Evolutionary conservation across 2,329 filamentous ascomycete genomes (phyloP).

Genomic region (Fusarium udum): DNA sequence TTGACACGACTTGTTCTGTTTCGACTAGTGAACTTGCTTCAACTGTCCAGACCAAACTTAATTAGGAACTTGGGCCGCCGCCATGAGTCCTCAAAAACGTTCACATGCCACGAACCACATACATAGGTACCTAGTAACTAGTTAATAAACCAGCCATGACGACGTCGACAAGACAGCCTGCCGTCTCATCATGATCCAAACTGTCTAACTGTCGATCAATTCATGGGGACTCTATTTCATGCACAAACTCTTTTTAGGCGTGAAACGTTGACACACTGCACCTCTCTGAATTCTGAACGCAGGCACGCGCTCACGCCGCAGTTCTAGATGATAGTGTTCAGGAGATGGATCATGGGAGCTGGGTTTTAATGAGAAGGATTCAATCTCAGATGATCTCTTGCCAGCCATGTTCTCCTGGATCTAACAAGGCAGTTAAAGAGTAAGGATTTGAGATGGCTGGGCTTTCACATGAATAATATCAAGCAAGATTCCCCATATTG

Average conservation of each 20-base stretch:
- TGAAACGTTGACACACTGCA: not conserved
- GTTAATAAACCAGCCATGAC: not conserved
- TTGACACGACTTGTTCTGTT: slow-evolving; percentile 17
- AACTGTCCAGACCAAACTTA: slow-evolving; percentile 25
- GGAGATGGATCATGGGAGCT: not conserved
- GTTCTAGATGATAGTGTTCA: not conserved
- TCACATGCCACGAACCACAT: slow-evolving; percentile 31
- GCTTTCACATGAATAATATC: not conserved
- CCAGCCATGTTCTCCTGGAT: not conserved
- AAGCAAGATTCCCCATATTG: not conserved
- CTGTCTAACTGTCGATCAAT: slow-evolving; percentile 17
- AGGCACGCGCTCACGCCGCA: slow-evolving; percentile 28
- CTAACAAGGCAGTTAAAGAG: not conserved
- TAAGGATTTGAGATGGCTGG: not conserved
- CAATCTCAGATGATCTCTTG: slow-evolving; percentile 1
- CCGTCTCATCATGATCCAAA: not conserved
- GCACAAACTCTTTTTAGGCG: slow-evolving; percentile 13
- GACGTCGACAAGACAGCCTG: not conserved
- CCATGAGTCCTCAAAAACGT: slow-evolving; percentile 14
- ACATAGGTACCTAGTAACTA: too few relatives aligned
- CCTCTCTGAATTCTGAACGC: slow-evolving; percentile 8
- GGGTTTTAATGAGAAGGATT: slow-evolving; percentile 9
- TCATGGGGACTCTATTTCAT: slow-evolving; percentile 12
- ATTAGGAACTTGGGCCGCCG: slow-evolving; percentile 34
- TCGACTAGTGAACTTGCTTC: slow-evolving; percentile 10